Evolutionary conservation across 2,329 filamentous ascomycete species (phyloP), one percentile per base, ranked within the genome.

Genomic region (Pyricularia pennisetigena): DNA sequence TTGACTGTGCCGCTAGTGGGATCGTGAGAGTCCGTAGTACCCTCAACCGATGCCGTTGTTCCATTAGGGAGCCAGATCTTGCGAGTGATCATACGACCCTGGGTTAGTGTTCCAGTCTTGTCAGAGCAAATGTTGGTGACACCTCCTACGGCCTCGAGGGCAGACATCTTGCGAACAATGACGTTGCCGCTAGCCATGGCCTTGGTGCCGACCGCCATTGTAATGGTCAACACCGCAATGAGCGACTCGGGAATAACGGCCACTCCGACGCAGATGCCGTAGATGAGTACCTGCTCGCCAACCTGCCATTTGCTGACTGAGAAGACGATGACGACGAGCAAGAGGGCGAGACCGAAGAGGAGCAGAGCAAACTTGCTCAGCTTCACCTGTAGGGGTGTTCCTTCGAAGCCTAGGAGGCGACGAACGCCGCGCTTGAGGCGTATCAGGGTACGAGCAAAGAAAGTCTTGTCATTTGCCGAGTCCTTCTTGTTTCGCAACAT

Each of bases 211-310:
- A 85, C 85, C 16, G 86, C 84, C 81, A 90, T 88, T 4, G 88
- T 90, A 68, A 90, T 89, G 1, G 88, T 90, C 32, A 90, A 77
- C 2, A 90, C 87, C 4, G 88, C 86, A 49, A 90, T 86, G 61
- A 90, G 78, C 54, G 84, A 85, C 4, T 85, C 86, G 0, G 86
- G 86, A 72, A 89, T 87, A 83, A 88, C 88, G 35, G 82, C 84
- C 23, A 88, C 76, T 26, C 83, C 83, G 0, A 82, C 85, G 0
- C 85, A 85, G 8, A 88, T 85, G 3, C 85, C 86, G 71, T 88
- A 88, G 71, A 89, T 87, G 69, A 88, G 86, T 69, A 88, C 85
- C 72, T 88, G 85, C 35, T 78, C 79, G 20, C 81, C 78, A 64
- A 77, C 76, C 9, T 78, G 77, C 74, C 85, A 86, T 4, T 79